Percentiles rank a stretch among this genome's conserved stretches.
Conservation (phyloP, 2,329 filamentous ascomycete genomes). For the Purpureocillium takamizusanense region DNA sequence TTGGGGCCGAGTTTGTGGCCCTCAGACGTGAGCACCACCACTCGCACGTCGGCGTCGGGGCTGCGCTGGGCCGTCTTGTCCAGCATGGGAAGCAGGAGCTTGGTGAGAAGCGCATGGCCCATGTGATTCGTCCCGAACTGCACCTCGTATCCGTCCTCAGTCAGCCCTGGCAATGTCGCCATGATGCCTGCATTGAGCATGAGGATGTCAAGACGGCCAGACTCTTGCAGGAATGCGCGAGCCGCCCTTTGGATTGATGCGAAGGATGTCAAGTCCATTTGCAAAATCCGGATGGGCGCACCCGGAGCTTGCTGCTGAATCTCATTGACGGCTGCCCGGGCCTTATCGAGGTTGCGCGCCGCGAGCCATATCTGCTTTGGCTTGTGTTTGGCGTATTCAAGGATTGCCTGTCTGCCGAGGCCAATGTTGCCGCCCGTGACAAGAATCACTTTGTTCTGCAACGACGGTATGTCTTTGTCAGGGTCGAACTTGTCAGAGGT, state of each 20-base stretch:
- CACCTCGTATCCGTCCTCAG: slow-evolving; percentile 37
- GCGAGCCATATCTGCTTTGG: slow-evolving; percentile 13
- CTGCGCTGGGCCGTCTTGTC: slow-evolving; percentile 13
- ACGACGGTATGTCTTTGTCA: slow-evolving; percentile 39
- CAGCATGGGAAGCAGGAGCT: slow-evolving; percentile 23
- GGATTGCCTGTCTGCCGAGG: slow-evolving; percentile 49
- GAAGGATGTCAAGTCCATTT: slow-evolving; percentile 35
- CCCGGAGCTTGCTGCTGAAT: slow-evolving; percentile 17
- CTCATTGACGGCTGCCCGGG: slow-evolving; percentile 24
- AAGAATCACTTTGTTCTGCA: slow-evolving; percentile 69
- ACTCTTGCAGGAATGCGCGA: slow-evolving; percentile 21
- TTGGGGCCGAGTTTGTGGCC: slow-evolving; percentile 13
- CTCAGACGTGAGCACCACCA: slow-evolving; percentile 18
- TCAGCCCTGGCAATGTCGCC: slow-evolving; percentile 23
- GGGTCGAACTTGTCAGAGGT: slow-evolving; percentile 7
- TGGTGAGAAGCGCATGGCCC: slow-evolving; percentile 35
- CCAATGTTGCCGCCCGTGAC: slow-evolving; percentile 81
- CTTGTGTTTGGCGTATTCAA: slow-evolving; percentile 11
- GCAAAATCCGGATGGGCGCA: slow-evolving; percentile 19
- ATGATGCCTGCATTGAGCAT: slow-evolving; percentile 39
- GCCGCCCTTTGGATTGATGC: slow-evolving; percentile 32
- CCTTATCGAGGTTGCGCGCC: slow-evolving; percentile 26
- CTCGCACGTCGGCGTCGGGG: slow-evolving; percentile 15
- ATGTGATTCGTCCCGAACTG: slow-evolving; percentile 42
- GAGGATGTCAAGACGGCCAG: slow-evolving; percentile 30